Conservation (phyloP, 208 protist species). For the Strigomonas oncopelti region DNA sequence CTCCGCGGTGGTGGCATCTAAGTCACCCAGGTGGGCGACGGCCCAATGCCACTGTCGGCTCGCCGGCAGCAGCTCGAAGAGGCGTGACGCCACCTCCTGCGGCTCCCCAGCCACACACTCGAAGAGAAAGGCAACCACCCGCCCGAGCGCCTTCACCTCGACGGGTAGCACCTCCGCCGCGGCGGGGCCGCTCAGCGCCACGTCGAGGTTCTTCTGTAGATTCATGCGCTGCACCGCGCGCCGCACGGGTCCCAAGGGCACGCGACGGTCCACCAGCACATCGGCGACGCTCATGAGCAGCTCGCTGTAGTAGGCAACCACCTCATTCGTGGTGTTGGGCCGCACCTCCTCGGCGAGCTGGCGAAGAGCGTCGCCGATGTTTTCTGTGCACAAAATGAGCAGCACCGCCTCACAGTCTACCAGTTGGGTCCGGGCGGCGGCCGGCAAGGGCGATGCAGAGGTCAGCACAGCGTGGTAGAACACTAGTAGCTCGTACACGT, state of each 20-base stretch:
- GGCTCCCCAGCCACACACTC: slow-evolving; percentile 45
- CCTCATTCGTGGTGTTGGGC: background rate
- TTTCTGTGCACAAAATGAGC: background rate
- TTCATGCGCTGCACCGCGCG: slow-evolving; percentile 49
- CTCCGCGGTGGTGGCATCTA: slow-evolving; percentile 3
- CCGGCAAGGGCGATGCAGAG: slow-evolving; percentile 29
- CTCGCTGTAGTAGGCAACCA: slow-evolving; percentile 7
- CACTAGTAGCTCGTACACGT: slow-evolving; percentile 37
- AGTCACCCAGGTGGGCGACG: slow-evolving; percentile 18
- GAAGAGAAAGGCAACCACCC: slow-evolving; percentile 42
- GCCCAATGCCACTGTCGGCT: slow-evolving; percentile 46
- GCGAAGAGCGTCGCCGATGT: slow-evolving; percentile 41
- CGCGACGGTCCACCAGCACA: slow-evolving; percentile 53
- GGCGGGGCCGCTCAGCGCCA: slow-evolving; percentile 18
- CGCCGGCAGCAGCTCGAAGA: slow-evolving; percentile 48
- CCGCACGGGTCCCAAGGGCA: slow-evolving; percentile 56
- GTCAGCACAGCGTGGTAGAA: slow-evolving; percentile 30
- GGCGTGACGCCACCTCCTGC: slow-evolving; percentile 45
- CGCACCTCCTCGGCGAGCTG: slow-evolving; percentile 14
- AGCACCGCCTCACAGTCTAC: background rate
- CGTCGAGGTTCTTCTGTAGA: slow-evolving; percentile 44
- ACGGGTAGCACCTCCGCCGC: slow-evolving; percentile 20
- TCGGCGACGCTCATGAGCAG: slow-evolving; percentile 41
- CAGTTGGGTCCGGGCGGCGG: background rate
- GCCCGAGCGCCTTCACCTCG: slow-evolving; percentile 27